phyloP scores from a whole-genome alignment of 129 eudicot species.

The Heracleum sosnowskyi region DNA sequence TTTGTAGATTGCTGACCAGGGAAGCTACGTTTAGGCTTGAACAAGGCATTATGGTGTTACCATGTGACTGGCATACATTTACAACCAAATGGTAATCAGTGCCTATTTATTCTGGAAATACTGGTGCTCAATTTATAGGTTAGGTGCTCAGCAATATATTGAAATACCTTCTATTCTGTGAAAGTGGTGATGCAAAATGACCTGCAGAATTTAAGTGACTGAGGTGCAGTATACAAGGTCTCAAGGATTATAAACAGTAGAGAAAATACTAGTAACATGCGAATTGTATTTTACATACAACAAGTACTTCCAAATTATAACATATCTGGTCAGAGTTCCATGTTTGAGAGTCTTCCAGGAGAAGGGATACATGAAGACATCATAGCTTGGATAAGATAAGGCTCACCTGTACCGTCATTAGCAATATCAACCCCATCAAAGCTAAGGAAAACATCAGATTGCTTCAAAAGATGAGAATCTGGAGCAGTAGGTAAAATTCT shows the following conservation, averaged over 20 bases:
- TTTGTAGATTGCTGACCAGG: neutral
- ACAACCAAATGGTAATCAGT: neutral
- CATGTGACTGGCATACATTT: neutral
- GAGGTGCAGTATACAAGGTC: neutral
- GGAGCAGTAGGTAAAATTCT: slow-evolving; percentile 64
- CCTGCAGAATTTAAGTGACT: neutral
- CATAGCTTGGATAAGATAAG: neutral
- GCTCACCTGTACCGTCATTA: slow-evolving; percentile 62
- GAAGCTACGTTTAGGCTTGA: neutral
- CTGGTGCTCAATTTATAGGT: neutral
- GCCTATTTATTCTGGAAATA: neutral
- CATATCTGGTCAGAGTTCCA: neutral
- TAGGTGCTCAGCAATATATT: neutral
- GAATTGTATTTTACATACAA: neutral
- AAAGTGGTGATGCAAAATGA: neutral
- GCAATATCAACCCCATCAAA: slow-evolving; percentile 56
- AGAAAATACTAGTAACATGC: neutral
- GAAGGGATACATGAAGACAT: neutral
- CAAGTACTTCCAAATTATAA: neutral
- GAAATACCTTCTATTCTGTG: neutral
- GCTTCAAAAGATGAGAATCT: slow-evolving; percentile 39
- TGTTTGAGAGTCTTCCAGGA: neutral
- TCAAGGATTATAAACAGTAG: neutral
- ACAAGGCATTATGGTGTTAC: neutral
- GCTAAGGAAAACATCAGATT: slow-evolving; percentile 51